phyloP scores from a whole-genome alignment of 345 rosid species.

The Punica granatum region DNA sequence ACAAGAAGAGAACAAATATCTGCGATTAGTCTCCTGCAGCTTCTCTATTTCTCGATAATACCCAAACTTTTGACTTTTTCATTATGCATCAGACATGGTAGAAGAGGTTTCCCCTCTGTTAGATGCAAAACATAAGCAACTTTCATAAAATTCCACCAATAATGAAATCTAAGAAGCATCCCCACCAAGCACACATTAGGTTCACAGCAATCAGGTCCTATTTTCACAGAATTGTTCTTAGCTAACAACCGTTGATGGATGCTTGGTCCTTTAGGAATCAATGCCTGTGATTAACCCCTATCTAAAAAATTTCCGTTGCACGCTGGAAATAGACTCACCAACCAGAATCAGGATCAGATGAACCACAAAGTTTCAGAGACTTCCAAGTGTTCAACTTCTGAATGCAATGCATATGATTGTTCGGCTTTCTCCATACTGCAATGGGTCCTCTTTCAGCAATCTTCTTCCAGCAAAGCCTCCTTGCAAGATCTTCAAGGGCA shows the following conservation, averaged over 20 bases:
- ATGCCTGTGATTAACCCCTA: background rate
- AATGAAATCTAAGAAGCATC: background rate
- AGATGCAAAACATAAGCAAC: background rate
- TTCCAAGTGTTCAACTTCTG: conserved; percentile 25
- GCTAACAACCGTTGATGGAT: background rate
- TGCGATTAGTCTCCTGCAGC: background rate
- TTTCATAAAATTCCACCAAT: background rate
- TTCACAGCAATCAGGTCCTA: background rate
- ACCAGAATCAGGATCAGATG: conserved; percentile 35
- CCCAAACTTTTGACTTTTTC: too few relatives aligned
- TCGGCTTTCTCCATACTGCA: conserved; percentile 65
- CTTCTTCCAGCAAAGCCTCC: conserved; percentile 63
- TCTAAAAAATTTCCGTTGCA: background rate
- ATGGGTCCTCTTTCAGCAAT: conserved; percentile 38
- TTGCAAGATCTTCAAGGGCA: conserved; percentile 41
- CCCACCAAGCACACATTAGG: background rate
- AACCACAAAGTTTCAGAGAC: conserved; percentile 33
- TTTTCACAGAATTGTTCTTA: background rate
- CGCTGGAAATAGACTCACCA: conserved; percentile 35
- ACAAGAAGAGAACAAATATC: background rate
- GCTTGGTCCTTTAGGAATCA: background rate
- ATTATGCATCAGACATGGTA: too few relatives aligned
- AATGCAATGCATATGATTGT: conserved; percentile 47
- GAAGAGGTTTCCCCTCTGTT: too few relatives aligned
- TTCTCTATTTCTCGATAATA: too few relatives aligned